Conservation (phyloP, 1,284 basidiomycete species). For the Fistulina hepatica region DNA sequence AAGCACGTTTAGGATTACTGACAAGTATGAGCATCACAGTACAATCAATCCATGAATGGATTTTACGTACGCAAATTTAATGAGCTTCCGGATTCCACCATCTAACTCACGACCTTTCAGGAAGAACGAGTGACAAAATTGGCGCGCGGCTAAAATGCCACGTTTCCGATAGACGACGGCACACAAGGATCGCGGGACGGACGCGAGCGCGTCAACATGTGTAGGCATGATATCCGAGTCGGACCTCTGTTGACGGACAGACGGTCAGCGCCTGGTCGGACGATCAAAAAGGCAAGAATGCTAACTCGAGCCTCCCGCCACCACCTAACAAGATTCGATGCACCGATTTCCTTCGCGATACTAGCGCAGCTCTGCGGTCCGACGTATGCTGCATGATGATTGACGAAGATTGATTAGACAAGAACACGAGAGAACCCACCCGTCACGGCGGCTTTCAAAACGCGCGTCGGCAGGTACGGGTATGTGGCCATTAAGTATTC, state of each 20-base stretch:
- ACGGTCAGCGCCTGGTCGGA: conserved; percentile 11
- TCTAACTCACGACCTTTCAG: too few relatives aligned
- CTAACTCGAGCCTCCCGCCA: conserved; percentile 54
- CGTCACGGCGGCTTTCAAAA: conserved; percentile 83
- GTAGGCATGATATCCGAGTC: conserved; percentile 37
- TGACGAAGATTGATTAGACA: too few relatives aligned
- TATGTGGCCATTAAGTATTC: conserved; percentile 80
- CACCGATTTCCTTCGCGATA: conserved; percentile 78
- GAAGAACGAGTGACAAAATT: conserved; percentile 82
- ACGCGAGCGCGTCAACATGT: conserved; percentile 66
- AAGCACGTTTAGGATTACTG: conserved; percentile 71
- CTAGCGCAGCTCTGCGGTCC: conserved; percentile 76
- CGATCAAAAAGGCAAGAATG: conserved; percentile 2
- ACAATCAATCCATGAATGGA: too few relatives aligned
- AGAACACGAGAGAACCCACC: too few relatives aligned
- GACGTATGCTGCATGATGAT: too few relatives aligned
- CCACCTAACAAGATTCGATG: conserved; percentile 58
- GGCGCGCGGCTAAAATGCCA: conserved; percentile 66
- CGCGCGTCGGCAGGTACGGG: conserved; percentile 86
- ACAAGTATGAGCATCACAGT: too few relatives aligned
- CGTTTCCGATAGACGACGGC: conserved; percentile 72
- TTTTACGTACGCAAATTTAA: too few relatives aligned
- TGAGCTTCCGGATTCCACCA: too few relatives aligned
- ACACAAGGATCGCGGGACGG: conserved; percentile 64
- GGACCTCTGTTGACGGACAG: conserved; percentile 34